Base-by-base conservation (phyloP, 2,329 filamentous ascomycete species). In the Aspergillus pseudonomiae region DNA sequence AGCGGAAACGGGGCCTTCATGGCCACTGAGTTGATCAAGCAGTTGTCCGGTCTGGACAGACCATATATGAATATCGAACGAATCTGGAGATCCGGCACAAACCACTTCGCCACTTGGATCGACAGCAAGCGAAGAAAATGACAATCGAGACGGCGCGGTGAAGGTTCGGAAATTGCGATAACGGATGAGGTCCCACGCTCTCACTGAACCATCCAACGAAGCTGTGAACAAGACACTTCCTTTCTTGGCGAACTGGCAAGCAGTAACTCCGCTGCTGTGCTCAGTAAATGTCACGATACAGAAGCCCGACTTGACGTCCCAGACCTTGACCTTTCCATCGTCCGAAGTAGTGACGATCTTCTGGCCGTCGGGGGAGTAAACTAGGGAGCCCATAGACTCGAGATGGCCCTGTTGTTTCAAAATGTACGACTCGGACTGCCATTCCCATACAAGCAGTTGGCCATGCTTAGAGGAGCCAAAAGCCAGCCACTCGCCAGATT, bases 371-470 rank as follows among this genome's bases (percentile, higher is more conserved):
- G 95, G 94, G 6, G 95, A 94, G 79, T 98, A 99, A 10, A 91
- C 90, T 4, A 99, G 84, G 0, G 93, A 87, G 78, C 98, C 98
- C 87, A 98, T 94, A 2, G 93, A 91, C 76, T 99, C 95, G 68
- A 97, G 94, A 79, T 99, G 95, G 0, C 94, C 95, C 78, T 98
- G 95, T 75, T 99, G 95, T 80, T 99, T 99, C 55, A 99, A 83
- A 63, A 99, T 96, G 78, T 99, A 99, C 6, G 94, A 98, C 78
- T 99, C 96, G 0, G 95, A 99, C 76, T 98, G 94, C 94, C 96
- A 99, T 77, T 99, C 95, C 95, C 95, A 99, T 4, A 99, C 95
- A 4, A 99, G 82, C n/a, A 99, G 84, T 75, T 99, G 95, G 0
- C 96, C 96, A 6, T 97, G 85, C 72, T 96, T 96, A 2, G 95